Evolutionary conservation across 208 protist genomes (phyloP).

Genomic region (Strigomonas galati): DNA sequence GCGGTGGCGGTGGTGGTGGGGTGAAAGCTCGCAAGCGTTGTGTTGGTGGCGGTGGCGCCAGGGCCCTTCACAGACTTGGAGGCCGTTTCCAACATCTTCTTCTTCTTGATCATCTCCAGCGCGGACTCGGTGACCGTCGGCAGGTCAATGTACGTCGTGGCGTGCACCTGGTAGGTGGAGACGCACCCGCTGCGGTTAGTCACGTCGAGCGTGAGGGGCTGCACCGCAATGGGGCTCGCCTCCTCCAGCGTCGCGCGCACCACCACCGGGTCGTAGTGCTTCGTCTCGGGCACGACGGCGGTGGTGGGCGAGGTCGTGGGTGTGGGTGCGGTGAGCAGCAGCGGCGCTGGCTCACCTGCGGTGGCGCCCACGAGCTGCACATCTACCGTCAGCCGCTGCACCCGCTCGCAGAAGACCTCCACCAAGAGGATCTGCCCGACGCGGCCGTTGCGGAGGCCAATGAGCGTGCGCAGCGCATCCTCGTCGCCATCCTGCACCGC

Average conservation of each 20-base stretch:
- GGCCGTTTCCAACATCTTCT: neutral
- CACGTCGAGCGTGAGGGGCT: slow-evolving; percentile 31
- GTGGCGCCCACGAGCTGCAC: slow-evolving; percentile 39
- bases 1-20: neutral
- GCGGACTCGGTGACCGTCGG: slow-evolving; percentile 8
- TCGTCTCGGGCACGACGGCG: neutral
- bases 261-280: neutral
- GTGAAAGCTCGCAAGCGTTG: neutral
- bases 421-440: slow-evolving; percentile 55
- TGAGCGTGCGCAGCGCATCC: slow-evolving; percentile 39
- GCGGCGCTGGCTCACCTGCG: neutral
- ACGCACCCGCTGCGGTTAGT: slow-evolving; percentile 65
- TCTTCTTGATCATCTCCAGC: slow-evolving; percentile 2
- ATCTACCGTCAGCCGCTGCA: slow-evolving; percentile 60
- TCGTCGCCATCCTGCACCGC: slow-evolving; percentile 9
- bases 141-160: slow-evolving; percentile 31
- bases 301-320: neutral
- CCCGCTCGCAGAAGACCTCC: slow-evolving; percentile 56
- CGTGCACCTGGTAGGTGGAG: slow-evolving; percentile 40
- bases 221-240: slow-evolving; percentile 39
- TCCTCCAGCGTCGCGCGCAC: slow-evolving; percentile 1
- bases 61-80: neutral
- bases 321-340: slow-evolving; percentile 7
- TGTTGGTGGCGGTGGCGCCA: neutral
- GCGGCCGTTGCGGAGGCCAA: slow-evolving; percentile 57